Conservation (phyloP, 306 rosid species). For the Comarum palustre region DNA sequence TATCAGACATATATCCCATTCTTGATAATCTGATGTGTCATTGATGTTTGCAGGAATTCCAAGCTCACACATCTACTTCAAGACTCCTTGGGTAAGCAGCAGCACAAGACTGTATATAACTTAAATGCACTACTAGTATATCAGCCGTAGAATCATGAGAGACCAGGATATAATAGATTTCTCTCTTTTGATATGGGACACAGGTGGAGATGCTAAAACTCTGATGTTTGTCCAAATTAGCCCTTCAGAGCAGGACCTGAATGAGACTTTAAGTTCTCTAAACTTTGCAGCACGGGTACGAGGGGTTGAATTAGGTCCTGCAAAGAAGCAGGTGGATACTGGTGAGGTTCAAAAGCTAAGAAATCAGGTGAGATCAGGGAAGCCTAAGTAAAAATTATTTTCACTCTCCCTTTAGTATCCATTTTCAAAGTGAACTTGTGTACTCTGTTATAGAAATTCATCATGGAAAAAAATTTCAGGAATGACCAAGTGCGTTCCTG, state of each 20-base stretch:
- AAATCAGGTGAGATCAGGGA: conserved; percentile 14
- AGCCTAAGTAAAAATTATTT: neutral
- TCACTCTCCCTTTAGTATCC: neutral
- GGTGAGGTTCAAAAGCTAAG: conserved; percentile 20
- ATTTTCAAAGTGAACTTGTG: neutral
- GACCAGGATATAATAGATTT: neutral
- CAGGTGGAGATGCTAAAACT: conserved; percentile 32
- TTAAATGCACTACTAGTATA: neutral
- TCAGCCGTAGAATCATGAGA: neutral
- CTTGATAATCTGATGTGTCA: neutral
- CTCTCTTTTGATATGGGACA: neutral
- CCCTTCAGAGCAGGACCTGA: conserved; percentile 25
- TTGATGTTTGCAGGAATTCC: conserved; percentile 18
- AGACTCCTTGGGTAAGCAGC: conserved; percentile 26
- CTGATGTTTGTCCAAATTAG: conserved; percentile 32
- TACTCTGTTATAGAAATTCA: neutral
- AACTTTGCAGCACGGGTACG: conserved; percentile 22
- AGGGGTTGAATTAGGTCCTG: conserved; percentile 26
- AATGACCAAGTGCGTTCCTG: neutral
- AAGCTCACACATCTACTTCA: conserved; percentile 31
- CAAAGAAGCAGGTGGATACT: conserved; percentile 24
- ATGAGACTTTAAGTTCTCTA: conserved; percentile 22
- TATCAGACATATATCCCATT: neutral
- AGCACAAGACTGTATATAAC: neutral
- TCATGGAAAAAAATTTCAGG: neutral